These are phyloP conservation scores for Cercophora samala DNA, from an alignment of 495 filamentous ascomycete species.

Conservation along the genomic window DNA sequence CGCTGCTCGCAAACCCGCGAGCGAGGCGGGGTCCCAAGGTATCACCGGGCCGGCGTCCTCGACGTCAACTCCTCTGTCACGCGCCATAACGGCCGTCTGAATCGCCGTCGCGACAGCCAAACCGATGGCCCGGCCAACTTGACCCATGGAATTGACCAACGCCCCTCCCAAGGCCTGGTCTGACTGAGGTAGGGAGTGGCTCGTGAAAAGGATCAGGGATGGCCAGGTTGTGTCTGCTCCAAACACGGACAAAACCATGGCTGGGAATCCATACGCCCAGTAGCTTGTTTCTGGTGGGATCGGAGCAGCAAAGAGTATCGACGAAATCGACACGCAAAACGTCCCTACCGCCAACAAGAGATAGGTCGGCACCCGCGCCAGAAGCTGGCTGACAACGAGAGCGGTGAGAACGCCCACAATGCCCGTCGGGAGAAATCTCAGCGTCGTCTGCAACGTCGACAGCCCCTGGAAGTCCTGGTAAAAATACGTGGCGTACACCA, in stretches of 20 bases:
- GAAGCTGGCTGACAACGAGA: slow-evolving; percentile 52
- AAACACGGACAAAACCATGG: slow-evolving; percentile 56
- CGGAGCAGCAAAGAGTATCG: slow-evolving; percentile 55
- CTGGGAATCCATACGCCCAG: slow-evolving; percentile 58
- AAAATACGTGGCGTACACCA: slow-evolving; percentile 61
- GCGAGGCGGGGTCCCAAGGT: slow-evolving; percentile 41
- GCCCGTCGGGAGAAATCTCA: slow-evolving; percentile 61
- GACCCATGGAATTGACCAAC: slow-evolving; percentile 57
- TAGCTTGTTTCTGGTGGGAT: slow-evolving; percentile 53
- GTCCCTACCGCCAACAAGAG: slow-evolving; percentile 54
- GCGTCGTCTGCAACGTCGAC: slow-evolving; percentile 52
- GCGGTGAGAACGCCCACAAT: slow-evolving; percentile 49
- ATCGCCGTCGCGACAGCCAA: slow-evolving; percentile 57
- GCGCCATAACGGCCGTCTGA: slow-evolving; percentile 53
- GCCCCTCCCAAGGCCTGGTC: slow-evolving; percentile 61
- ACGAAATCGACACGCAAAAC: slow-evolving; percentile 44
- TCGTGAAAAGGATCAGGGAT: slow-evolving; percentile 57
- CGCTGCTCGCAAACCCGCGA: slow-evolving; percentile 51
- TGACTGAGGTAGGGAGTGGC: slow-evolving; percentile 52
- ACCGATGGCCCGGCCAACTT: slow-evolving; percentile 55
- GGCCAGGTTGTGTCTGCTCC: slow-evolving; percentile 60
- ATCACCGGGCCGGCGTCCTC: slow-evolving; percentile 35
- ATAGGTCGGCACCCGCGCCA: slow-evolving; percentile 50
- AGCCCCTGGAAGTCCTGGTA: slow-evolving; percentile 59
- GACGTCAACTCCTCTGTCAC: slow-evolving; percentile 39